These are phyloP conservation scores for Tylopilus orsonianus DNA, from an alignment of 1,284 basidiomycete genomes.

Conservation along the genomic window DNA sequence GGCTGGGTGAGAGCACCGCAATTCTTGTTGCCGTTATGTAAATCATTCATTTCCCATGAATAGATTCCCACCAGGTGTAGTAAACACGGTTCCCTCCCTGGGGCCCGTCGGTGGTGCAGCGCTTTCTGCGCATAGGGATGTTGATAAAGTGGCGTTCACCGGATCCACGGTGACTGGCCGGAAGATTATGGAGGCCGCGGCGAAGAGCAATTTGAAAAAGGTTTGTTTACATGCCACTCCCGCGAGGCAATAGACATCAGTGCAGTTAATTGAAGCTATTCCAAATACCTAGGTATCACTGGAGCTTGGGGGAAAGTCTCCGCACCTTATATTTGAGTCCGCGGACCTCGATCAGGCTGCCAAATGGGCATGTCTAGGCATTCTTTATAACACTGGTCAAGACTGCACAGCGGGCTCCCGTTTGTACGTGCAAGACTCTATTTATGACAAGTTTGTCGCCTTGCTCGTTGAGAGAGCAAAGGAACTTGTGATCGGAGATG, in stretches of 20 bases:
- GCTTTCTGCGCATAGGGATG: slow-evolving; percentile 71
- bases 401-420: slow-evolving; percentile 88
- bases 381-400: slow-evolving; percentile 83
- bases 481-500: slow-evolving; percentile 74
- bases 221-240: slow-evolving; percentile 37
- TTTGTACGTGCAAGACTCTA: slow-evolving; percentile 80
- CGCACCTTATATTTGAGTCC: slow-evolving; percentile 82
- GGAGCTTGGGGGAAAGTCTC: slow-evolving; percentile 96
- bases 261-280: slow-evolving; percentile 13
- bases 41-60: slow-evolving; percentile 17
- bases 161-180: slow-evolving; percentile 88
- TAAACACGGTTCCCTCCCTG: slow-evolving; percentile 85
- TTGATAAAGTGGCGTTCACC: slow-evolving; percentile 86
- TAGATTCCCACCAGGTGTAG: slow-evolving; percentile 90
- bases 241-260: slow-evolving; percentile 22
- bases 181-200: slow-evolving; percentile 88
- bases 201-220: slow-evolving; percentile 92
- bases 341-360: slow-evolving; percentile 86
- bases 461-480: slow-evolving; percentile 69
- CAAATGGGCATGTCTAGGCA: slow-evolving; percentile 80
- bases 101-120: slow-evolving; percentile 85
- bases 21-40: slow-evolving; percentile 14
- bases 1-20: slow-evolving; percentile 57
- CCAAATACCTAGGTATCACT: slow-evolving; percentile 68
- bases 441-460: slow-evolving; percentile 81